Evolutionary conservation across 345 rosid species (phyloP), one percentile per base, ranked within the genome.

Genomic region (Raphanus raphanistrum): DNA sequence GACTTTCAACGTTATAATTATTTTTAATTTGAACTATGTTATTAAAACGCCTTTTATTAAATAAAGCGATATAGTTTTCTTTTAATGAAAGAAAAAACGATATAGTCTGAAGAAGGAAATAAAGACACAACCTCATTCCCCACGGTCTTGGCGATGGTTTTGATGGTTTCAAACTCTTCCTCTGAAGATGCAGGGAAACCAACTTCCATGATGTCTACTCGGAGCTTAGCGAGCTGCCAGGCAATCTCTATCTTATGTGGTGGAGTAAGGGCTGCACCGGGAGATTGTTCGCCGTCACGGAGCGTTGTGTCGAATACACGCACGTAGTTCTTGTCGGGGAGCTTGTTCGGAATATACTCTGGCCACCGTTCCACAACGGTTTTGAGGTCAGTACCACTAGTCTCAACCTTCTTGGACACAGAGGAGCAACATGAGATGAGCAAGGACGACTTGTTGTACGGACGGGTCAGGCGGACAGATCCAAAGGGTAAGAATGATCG

Each of bases 181-280:
- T 81, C 82, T 21, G 98, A 94, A 0, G 97, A 89, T 3, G 86
- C 88, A 0, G 97, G 97, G 58, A 92, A 94, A 5, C 97, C 97
- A 1, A 92, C 97, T 72, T 94, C 97, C 8, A 94, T 94, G 28
- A 92, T 85, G 73, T 94, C 98, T 0, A 94, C 98, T 8, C 95
- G 88, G 68, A 92, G 94, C 82, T 86, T 90, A 5, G 91, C 86
- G 0, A 92, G 88, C 76, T 92, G 93, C 41, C 90, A 86, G 10
- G 97, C 97, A 27, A 94, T 90, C 82, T 86, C 90, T 10, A 92
- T 87, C 79, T 92, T 92, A 78, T 92, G 93, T 65, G 88, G 86
- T 57, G 97, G 85, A 32, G 97, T 89, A 48, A 94, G 79, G 29
- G 96, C 78, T 81, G 95, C 98, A 72, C 98, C 98, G 41, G 41